These are phyloP conservation scores for Termitomyces sp. DNA, from an alignment of 1,284 basidiomycete species.

Conservation along the genomic window DNA sequence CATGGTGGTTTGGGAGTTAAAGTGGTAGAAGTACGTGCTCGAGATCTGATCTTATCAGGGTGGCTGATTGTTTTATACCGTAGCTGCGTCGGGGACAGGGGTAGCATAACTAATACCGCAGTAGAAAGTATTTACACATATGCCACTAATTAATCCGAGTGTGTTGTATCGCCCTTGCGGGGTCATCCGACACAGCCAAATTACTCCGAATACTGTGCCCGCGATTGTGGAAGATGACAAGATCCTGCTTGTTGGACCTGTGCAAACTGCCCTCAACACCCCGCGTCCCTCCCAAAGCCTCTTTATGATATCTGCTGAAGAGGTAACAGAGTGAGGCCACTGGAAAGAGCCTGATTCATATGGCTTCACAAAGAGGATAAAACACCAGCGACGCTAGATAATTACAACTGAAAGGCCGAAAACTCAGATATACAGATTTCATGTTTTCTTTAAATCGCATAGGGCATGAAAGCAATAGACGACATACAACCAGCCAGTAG, in stretches of 20 bases:
- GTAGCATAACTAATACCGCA: neutral
- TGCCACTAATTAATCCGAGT: neutral
- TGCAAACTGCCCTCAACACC: constrained; percentile 55
- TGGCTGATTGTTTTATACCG: neutral
- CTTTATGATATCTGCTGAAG: constrained; percentile 53
- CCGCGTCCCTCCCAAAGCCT: constrained; percentile 61
- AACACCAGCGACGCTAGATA: neutral
- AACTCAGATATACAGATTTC: constrained; percentile 11
- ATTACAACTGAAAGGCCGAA: neutral
- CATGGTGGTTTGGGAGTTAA: constrained; percentile 29
- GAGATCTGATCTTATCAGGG: constrained; percentile 5
- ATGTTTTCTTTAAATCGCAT: constrained; percentile 22
- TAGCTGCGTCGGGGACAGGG: neutral
- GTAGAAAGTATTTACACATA: neutral
- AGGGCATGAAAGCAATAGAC: constrained; percentile 20
- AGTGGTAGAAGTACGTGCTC: neutral
- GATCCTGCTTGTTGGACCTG: constrained; percentile 59
- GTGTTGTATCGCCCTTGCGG: constrained; percentile 24
- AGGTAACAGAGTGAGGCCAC: constrained; percentile 56
- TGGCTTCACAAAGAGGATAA: too few species aligned
- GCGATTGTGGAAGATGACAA: constrained; percentile 71
- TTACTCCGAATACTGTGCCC: too few species aligned
- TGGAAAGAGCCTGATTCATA: too few species aligned
- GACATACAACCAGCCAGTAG: constrained; percentile 20
- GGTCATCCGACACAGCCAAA: constrained; percentile 72